These are phyloP conservation scores for Penicillium arizonense DNA, from an alignment of 495 filamentous ascomycete genomes.

Conservation along the genomic window DNA sequence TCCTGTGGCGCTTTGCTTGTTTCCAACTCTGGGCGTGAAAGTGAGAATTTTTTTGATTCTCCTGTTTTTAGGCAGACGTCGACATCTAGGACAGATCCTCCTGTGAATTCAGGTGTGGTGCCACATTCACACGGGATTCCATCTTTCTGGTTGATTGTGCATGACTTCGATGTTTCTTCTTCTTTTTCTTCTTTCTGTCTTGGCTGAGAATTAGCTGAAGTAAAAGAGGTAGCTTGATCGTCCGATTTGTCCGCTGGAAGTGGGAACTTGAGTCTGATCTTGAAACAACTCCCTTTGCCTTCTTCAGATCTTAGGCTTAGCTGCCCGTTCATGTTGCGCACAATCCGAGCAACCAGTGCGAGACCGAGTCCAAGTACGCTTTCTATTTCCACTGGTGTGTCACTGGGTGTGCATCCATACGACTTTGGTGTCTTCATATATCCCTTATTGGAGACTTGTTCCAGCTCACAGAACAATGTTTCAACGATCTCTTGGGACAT, in stretches of 20 bases:
- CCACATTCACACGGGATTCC: constrained; percentile 15
- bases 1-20: background rate
- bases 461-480: constrained; percentile 76
- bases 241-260: constrained; percentile 12
- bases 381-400: constrained; percentile 20
- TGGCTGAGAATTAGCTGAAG: too few relatives aligned
- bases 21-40: background rate
- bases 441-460: constrained; percentile 71
- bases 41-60: constrained; percentile 11
- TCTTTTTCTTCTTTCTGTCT: background rate
- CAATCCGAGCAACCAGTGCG: constrained; percentile 76
- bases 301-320: constrained; percentile 80
- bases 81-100: constrained; percentile 9
- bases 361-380: constrained; percentile 73
- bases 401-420: constrained; percentile 11
- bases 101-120: constrained; percentile 6
- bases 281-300: constrained; percentile 78
- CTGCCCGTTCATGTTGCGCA: constrained; percentile 86
- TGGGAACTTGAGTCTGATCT: constrained; percentile 33
- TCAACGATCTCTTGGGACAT: constrained; percentile 76
- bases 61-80: constrained; percentile 14
- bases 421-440: constrained; percentile 36
- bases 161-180: background rate
- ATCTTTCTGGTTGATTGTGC: background rate
- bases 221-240: too few relatives aligned